Conservation (phyloP, 371 early-diverging fungal species). For the Mucor saturninus region DNA sequence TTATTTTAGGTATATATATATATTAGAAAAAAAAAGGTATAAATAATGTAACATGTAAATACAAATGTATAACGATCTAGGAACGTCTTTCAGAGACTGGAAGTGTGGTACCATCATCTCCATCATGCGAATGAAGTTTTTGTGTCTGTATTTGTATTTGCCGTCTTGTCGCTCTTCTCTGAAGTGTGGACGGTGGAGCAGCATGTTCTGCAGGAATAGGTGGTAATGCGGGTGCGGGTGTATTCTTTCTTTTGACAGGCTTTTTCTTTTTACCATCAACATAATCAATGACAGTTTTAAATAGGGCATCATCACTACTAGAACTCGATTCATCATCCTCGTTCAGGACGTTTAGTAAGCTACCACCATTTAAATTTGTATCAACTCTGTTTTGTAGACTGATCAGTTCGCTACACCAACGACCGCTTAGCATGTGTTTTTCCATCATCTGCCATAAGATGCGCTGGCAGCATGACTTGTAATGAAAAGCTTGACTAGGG, state of each 20-base stretch:
- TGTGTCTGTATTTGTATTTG: constrained; percentile 23
- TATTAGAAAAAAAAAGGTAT: not conserved
- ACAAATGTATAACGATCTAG: not conserved
- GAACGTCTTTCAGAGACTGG: constrained; percentile 1
- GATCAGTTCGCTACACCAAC: constrained; percentile 19
- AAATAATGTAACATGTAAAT: no score
- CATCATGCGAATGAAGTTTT: constrained; percentile 27
- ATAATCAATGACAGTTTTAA: constrained; percentile 25
- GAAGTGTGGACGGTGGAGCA: not conserved
- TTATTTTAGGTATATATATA: not conserved
- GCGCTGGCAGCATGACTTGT: constrained; percentile 16
- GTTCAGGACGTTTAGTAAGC: constrained; percentile 11
- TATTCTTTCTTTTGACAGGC: not conserved
- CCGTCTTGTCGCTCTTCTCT: constrained; percentile 15
- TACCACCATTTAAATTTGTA: not conserved
- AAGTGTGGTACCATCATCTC: constrained; percentile 15
- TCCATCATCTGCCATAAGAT: constrained; percentile 32
- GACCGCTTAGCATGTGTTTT: constrained; percentile 18
- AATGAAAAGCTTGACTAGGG: constrained; percentile 2
- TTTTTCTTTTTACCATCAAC: constrained; percentile 12
- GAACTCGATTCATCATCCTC: constrained; percentile 19
- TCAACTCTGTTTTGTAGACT: constrained; percentile 6
- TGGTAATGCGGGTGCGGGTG: not conserved
- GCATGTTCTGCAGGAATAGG: no score
- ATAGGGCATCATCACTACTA: constrained; percentile 16